Base-by-base conservation (phyloP, 2,329 filamentous ascomycete species). In the Corynespora cassiicola region DNA sequence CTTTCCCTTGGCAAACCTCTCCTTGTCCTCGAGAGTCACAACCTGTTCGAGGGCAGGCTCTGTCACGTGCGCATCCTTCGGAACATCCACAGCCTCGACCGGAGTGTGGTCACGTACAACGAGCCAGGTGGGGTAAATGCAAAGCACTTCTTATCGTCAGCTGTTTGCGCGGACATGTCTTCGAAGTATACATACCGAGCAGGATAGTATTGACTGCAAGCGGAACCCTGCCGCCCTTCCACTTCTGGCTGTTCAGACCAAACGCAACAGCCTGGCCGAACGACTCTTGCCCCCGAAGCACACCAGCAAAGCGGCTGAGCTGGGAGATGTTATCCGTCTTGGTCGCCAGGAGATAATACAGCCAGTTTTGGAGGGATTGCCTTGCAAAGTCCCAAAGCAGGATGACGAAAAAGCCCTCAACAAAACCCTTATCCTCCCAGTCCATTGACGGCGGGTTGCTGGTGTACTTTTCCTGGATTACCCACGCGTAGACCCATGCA, bases 271-370 rank as follows among this genome's bases (percentile, higher is more conserved):
- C 73, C 45, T 75, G 70, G 0, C 67, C 59, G 35, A 74, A 75
- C 39, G 69, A 72, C 43, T 75, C 73, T 28, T 75, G 71, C 0
- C 73, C 72, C 7, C 72, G 57, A 4, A 75, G 47, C 12, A 74
- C 68, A 29, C 72, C 73, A 6, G 70, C 67, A 11, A 72, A 68
- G 1, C 73, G 66, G 28, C 50, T 55, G 12, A 78, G 57, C 45
- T 82, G 77, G 1, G 76, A 77, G 40, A 80, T 79, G 32, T 80
- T 79, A 35, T 80, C 74, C 0, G 77, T 80, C 64, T 74, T 80
- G 5, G 73, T 78, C 0, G 77, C 75, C 2, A 81, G 61, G 12
- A 81, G 62, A 47, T 80, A 81, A 45, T 81, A 81, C 1, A 81
- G 64, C 75, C 75, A 80, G 36, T 79, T 81, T 53, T 81, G 77